These are phyloP conservation scores for Mycena sanguinolenta DNA, from an alignment of 768 basidiomycete species.

Conservation along the genomic window DNA sequence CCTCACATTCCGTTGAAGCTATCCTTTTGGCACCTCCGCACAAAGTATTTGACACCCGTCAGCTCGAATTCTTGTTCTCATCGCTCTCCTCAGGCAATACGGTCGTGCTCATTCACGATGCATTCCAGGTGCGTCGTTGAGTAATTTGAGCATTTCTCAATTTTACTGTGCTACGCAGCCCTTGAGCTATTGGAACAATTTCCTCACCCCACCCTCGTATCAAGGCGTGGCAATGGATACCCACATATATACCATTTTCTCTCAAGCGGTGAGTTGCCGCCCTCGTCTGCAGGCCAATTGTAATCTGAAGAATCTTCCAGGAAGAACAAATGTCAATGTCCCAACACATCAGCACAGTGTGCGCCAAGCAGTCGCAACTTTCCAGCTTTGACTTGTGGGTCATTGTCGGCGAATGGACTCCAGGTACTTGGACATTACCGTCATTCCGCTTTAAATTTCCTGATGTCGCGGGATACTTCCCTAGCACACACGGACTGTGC, in stretches of 20 bases:
- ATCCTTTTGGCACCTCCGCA: slow-evolving; percentile 49
- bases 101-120: slow-evolving; percentile 30
- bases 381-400: slow-evolving; percentile 27
- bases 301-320: neutral
- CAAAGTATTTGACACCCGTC: slow-evolving; percentile 53
- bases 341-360: slow-evolving; percentile 31
- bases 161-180: slow-evolving; percentile 7
- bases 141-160: neutral
- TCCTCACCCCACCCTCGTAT: slow-evolving; percentile 7
- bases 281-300: too few species aligned
- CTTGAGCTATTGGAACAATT: slow-evolving; percentile 24
- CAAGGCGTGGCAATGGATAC: slow-evolving; percentile 33
- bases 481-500: slow-evolving; percentile 80
- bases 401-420: slow-evolving; percentile 78
- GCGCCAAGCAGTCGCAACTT: slow-evolving; percentile 7
- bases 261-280: neutral
- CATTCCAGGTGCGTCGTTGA: slow-evolving; percentile 27
- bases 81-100: slow-evolving; percentile 20
- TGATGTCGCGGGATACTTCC: neutral
- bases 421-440: slow-evolving; percentile 42
- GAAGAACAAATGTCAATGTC: slow-evolving; percentile 25
- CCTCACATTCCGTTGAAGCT: slow-evolving; percentile 9
- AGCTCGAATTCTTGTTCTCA: slow-evolving; percentile 1
- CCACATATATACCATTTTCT: slow-evolving; percentile 35
- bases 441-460: neutral